Conservation (phyloP, 352 stramenopile species). For the Globisporangium nodosum region DNA sequence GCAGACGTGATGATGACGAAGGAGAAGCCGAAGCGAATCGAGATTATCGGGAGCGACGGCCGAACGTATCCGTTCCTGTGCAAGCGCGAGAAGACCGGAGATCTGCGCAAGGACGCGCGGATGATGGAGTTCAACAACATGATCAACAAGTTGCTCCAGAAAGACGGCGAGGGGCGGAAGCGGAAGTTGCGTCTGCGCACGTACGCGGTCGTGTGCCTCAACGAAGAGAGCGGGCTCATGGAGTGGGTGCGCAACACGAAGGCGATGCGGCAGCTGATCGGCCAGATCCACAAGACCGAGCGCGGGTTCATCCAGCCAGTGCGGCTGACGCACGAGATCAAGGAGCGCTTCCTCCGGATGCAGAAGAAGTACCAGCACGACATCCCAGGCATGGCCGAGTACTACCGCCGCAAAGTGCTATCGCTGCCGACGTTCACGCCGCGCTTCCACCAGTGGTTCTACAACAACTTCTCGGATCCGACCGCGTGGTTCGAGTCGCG, state of each 20-base stretch:
- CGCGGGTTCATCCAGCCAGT: slow-evolving; percentile 77
- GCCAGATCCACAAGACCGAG: slow-evolving; percentile 86
- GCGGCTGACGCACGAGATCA: slow-evolving; percentile 71
- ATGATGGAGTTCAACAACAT: slow-evolving; percentile 99
- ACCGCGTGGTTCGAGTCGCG: slow-evolving; percentile 97
- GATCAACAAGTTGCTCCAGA: slow-evolving; percentile 98
- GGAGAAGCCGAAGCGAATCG: slow-evolving; percentile 98
- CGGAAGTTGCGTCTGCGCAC: slow-evolving; percentile 94
- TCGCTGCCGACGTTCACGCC: slow-evolving; percentile 84
- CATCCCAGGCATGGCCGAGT: slow-evolving; percentile 66
- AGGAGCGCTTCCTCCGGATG: slow-evolving; percentile 87
- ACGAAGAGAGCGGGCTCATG: slow-evolving; percentile 98
- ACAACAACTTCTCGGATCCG: slow-evolving; percentile 96
- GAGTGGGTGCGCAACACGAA: slow-evolving; percentile 99
- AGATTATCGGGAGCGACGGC: slow-evolving; percentile 73
- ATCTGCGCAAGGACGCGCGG: slow-evolving; percentile 98
- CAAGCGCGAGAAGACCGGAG: slow-evolving; percentile 97
- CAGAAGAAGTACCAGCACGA: slow-evolving; percentile 81
- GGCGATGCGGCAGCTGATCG: slow-evolving; percentile 88
- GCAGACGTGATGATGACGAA: slow-evolving; percentile 98
- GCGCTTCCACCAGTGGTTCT: slow-evolving; percentile 98
- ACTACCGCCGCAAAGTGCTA: slow-evolving; percentile 67
- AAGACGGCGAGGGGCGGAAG: slow-evolving; percentile 84
- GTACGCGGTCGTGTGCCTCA: slow-evolving; percentile 98
- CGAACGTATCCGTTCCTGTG: slow-evolving; percentile 89